Evolutionary conservation across 768 basidiomycete species (phyloP).

Genomic region (Lactarius hatsudake): DNA sequence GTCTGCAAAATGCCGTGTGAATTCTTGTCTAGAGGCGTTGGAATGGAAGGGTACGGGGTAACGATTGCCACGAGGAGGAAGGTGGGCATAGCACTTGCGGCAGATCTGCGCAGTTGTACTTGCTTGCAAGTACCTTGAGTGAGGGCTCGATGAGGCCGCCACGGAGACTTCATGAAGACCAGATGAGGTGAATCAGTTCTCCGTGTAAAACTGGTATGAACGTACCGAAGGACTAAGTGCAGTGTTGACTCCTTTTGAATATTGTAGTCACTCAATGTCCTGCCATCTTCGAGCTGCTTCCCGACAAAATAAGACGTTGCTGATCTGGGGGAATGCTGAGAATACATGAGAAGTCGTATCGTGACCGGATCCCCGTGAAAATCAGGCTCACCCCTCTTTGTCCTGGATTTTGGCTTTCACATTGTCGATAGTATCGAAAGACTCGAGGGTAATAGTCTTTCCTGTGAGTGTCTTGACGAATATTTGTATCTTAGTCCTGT

Average conservation of each 20-base stretch:
- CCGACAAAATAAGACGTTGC: conserved; percentile 94
- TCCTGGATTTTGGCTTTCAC: conserved; percentile 84
- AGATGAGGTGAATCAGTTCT: conserved; percentile 6
- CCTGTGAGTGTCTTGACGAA: conserved; percentile 91
- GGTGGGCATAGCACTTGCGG: conserved; percentile 99
- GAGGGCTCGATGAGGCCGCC: conserved; percentile 99
- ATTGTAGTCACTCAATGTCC: conserved; percentile 95
- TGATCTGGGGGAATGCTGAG: conserved; percentile 88
- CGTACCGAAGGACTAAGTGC: conserved; percentile 92
- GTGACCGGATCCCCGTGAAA: background rate
- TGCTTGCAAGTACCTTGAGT: conserved; percentile 92
- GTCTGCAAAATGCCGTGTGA: too few species aligned
- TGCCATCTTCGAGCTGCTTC: conserved; percentile 98
- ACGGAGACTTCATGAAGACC: conserved; percentile 63
- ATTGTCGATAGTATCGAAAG: conserved; percentile 94
- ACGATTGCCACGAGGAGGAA: conserved; percentile 86
- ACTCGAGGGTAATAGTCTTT: conserved; percentile 98
- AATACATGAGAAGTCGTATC: background rate
- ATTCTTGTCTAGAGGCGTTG: too few species aligned
- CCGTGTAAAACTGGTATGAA: conserved; percentile 4
- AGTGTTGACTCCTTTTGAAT: conserved; percentile 98
- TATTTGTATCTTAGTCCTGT: conserved; percentile 44
- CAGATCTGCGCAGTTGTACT: conserved; percentile 99
- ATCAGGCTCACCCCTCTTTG: conserved; percentile 64
- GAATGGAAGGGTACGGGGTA: too few species aligned